Conservation (phyloP, 345 rosid genomes). For the Eutrema japonicum region DNA sequence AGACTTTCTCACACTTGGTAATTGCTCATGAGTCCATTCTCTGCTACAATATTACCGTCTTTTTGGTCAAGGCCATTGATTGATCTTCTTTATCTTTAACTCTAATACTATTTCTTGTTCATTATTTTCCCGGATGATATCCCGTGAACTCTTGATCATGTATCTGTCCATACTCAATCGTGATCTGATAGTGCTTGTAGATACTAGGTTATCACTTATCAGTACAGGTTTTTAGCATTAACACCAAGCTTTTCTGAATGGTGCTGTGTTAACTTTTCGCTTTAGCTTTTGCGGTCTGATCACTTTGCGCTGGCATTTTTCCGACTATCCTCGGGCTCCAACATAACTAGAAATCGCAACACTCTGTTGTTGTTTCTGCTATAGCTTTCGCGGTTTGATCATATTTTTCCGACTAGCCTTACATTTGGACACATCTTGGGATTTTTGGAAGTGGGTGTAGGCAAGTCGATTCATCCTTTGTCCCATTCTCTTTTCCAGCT, state of each 20-base stretch:
- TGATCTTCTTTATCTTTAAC: background rate
- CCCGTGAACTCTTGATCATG: background rate
- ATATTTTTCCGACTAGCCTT: background rate
- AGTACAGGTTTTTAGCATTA: constrained; percentile 5
- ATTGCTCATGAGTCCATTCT: constrained; percentile 13
- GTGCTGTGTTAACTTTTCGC: background rate
- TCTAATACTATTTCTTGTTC: background rate
- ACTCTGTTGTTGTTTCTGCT: background rate
- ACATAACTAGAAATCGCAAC: constrained; percentile 5
- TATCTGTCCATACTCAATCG: background rate
- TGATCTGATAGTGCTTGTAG: constrained; percentile 20
- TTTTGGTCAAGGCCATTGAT: constrained; percentile 10
- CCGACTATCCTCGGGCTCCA: background rate
- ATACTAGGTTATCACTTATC: constrained; percentile 14
- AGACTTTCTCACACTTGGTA: background rate
- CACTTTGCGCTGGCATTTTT: background rate
- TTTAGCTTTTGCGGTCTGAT: background rate
- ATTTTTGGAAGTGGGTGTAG: too few species aligned
- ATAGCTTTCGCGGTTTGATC: background rate
- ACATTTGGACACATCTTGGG: background rate
- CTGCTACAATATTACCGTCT: background rate
- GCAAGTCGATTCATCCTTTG: background rate
- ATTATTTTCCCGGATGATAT: background rate
- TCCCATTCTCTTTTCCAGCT: background rate
- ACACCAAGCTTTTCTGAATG: background rate